These are phyloP conservation scores for Mortierella sp. DNA, from an alignment of 371 early-diverging fungal genomes.

Conservation along the genomic window DNA sequence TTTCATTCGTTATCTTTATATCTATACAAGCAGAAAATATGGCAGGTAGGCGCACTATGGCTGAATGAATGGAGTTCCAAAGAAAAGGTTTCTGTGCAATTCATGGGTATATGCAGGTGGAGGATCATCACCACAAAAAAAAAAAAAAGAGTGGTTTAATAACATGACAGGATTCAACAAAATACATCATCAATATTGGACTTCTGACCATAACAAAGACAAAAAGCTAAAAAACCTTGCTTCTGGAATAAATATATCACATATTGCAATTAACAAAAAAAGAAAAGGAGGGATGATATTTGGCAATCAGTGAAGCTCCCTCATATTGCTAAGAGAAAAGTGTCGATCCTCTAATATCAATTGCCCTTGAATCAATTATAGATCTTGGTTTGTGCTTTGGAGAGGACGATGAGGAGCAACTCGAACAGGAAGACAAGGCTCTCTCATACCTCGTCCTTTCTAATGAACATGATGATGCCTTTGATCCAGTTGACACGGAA, in stretches of 20 bases:
- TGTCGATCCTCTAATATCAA: background rate
- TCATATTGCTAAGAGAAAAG: background rate
- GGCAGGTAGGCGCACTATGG: background rate
- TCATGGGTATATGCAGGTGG: background rate
- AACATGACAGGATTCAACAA: background rate
- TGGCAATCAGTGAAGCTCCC: too few relatives aligned
- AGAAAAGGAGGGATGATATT: background rate
- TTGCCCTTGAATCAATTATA: constrained; percentile 8
- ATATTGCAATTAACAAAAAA: background rate
- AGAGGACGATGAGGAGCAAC: constrained; percentile 49
- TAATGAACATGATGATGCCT: constrained; percentile 48
- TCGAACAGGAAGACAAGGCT: constrained; percentile 50
- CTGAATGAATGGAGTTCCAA: background rate
- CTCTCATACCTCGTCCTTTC: constrained; percentile 46
- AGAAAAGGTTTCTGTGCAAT: background rate
- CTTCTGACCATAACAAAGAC: background rate
- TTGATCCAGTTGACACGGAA: constrained; percentile 52
- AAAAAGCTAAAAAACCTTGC: background rate
- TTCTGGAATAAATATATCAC: background rate
- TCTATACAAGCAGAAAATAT: background rate
- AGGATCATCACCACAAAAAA: background rate
- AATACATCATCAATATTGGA: background rate
- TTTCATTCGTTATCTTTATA: background rate
- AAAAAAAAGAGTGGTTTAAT: background rate
- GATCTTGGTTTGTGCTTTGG: constrained; percentile 57